These are phyloP conservation scores for Puccinellia tenuiflora DNA, from an alignment of 176 grass and related monocot genomes.

Conservation along the genomic window DNA sequence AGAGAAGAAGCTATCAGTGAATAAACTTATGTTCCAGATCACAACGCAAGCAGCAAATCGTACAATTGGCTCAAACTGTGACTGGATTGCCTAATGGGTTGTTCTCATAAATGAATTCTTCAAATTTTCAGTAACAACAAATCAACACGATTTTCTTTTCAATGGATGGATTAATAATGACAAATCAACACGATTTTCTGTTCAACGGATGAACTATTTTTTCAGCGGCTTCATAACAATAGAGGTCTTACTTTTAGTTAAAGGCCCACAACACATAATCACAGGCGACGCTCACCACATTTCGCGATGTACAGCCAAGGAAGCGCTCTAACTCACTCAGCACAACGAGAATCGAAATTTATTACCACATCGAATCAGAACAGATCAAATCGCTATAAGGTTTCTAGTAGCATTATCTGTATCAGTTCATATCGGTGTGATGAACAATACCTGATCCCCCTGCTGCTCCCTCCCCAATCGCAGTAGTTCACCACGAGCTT, in stretches of 20 bases:
- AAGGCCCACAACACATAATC: neutral
- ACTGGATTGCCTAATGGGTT: neutral
- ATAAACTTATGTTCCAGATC: neutral
- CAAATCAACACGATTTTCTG: neutral
- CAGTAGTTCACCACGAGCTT: constrained; percentile 83
- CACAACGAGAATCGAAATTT: constrained; percentile 1
- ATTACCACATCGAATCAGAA: neutral
- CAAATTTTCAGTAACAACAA: neutral
- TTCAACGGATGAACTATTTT: neutral
- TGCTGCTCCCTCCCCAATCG: constrained; percentile 79
- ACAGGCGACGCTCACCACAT: neutral
- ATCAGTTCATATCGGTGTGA: neutral
- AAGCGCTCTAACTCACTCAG: neutral
- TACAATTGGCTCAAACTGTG: neutral
- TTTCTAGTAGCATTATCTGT: neutral
- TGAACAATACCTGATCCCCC: constrained; percentile 66
- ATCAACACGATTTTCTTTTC: neutral
- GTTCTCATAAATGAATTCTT: neutral
- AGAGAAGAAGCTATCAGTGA: neutral
- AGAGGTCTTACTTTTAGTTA: neutral
- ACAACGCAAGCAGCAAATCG: neutral
- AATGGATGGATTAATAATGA: neutral
- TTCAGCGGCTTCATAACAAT: neutral
- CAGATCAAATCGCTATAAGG: neutral
- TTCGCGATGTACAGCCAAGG: neutral